Percentiles rank a stretch among this genome's conserved stretches.
These are phyloP conservation scores for Ophiostoma fasciatum DNA, from an alignment of 2,329 filamentous ascomycete species.

Conservation along the genomic window DNA sequence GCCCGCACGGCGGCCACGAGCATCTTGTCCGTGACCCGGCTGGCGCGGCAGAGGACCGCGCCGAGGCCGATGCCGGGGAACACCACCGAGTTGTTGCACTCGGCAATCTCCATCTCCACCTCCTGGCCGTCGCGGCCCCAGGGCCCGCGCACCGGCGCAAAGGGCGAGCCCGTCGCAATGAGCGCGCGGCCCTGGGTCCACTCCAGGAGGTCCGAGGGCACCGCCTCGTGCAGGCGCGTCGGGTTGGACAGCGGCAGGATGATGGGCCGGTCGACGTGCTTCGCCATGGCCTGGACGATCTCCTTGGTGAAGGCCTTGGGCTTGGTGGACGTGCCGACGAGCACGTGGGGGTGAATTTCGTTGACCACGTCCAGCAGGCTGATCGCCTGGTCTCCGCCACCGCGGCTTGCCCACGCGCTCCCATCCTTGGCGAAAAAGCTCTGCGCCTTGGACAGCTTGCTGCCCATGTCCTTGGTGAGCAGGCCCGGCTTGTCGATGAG, in stretches of 20 bases:
- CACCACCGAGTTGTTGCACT: slow-evolving; percentile 79
- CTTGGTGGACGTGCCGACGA: slow-evolving; percentile 73
- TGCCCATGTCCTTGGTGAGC: slow-evolving; percentile 40
- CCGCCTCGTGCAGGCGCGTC: slow-evolving; percentile 68
- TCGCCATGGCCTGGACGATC: slow-evolving; percentile 60
- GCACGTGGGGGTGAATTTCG: slow-evolving; percentile 60
- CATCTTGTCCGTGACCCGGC: slow-evolving; percentile 59
- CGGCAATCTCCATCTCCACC: slow-evolving; percentile 40
- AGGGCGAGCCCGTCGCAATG: slow-evolving; percentile 73
- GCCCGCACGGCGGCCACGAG: slow-evolving; percentile 66
- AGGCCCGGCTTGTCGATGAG: slow-evolving; percentile 72
- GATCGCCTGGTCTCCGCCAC: neutral
- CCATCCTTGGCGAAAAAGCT: slow-evolving; percentile 49
- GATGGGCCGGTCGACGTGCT: slow-evolving; percentile 56
- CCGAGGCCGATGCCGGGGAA: slow-evolving; percentile 81
- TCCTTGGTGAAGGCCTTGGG: slow-evolving; percentile 63
- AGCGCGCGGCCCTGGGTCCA: slow-evolving; percentile 71
- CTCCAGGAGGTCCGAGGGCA: slow-evolving; percentile 56
- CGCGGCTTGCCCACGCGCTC: slow-evolving; percentile 39
- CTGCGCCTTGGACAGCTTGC: slow-evolving; percentile 44
- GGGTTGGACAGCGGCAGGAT: slow-evolving; percentile 77
- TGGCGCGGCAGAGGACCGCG: slow-evolving; percentile 53
- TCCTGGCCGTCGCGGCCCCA: slow-evolving; percentile 34
- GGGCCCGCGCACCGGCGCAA: slow-evolving; percentile 52
- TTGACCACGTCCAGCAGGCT: slow-evolving; percentile 51